These are phyloP conservation scores for Lipomyces sp. DNA, from an alignment of 805 yeast genomes.

Conservation along the genomic window DNA sequence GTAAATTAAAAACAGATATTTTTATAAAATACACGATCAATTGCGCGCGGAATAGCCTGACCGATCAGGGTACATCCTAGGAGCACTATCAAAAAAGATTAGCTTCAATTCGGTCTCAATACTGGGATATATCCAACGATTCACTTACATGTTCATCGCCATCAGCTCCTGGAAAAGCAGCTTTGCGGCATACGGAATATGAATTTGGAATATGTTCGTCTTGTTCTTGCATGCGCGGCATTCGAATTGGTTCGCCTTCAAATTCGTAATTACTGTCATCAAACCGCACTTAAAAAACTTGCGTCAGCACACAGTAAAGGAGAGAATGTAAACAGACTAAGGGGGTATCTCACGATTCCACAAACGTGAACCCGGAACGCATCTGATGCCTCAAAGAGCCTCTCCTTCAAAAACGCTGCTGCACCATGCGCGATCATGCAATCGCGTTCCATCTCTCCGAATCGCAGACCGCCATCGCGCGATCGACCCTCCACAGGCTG, in stretches of 20 bases:
- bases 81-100: slow-evolving; percentile 38
- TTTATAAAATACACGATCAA: too few species aligned
- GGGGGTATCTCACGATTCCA: slow-evolving; percentile 67
- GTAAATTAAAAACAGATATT: too few species aligned
- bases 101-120: not conserved
- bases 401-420: slow-evolving; percentile 94
- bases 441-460: slow-evolving; percentile 99
- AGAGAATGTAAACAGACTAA: too few species aligned
- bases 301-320: too few species aligned
- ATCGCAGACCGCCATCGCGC: slow-evolving; percentile 97
- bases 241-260: slow-evolving; percentile 96
- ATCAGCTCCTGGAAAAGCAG: slow-evolving; percentile 96
- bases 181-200: slow-evolving; percentile 98
- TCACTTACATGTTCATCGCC: slow-evolving; percentile 89
- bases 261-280: slow-evolving; percentile 95
- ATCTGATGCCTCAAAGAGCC: slow-evolving; percentile 98
- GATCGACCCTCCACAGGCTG: slow-evolving; percentile 99
- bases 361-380: slow-evolving; percentile 98
- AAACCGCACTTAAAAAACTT: slow-evolving; percentile 86
- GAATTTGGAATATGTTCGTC: slow-evolving; percentile 90
- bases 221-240: slow-evolving; percentile 98
- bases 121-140: not conserved
- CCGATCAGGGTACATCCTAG: slow-evolving; percentile 93
- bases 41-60: slow-evolving; percentile 49
- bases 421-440: slow-evolving; percentile 99